Conservation (phyloP, 2,329 filamentous ascomycete genomes). For the Endocalyx cinctus region DNA sequence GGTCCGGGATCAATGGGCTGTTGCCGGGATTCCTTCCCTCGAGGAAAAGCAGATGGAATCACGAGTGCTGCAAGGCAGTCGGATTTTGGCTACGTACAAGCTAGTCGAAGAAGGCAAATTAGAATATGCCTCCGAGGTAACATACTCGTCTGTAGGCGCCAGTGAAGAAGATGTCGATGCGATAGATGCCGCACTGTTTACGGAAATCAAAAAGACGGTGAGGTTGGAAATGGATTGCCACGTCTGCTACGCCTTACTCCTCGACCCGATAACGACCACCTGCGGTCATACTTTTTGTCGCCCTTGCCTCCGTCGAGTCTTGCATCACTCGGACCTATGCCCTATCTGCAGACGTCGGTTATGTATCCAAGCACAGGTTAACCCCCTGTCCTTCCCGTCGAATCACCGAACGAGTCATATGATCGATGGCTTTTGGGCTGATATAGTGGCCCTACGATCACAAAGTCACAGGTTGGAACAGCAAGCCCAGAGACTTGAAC, state of each 20-base stretch:
- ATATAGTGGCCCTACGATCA: conserved; percentile 55
- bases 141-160: conserved; percentile 22
- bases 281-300: conserved; percentile 91
- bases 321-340: conserved; percentile 75
- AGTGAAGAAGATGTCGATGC: conserved; percentile 23
- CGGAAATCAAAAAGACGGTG: conserved; percentile 55
- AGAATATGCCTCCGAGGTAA: conserved; percentile 27
- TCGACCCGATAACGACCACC: conserved; percentile 76
- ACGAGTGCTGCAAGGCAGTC: conserved; percentile 47
- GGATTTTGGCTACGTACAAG: conserved; percentile 61
- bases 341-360: conserved; percentile 72
- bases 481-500: conserved; percentile 52
- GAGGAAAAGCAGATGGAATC: conserved; percentile 27
- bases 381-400: conserved; percentile 37
- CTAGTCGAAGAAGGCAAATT: conserved; percentile 44
- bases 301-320: conserved; percentile 67
- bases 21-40: conserved; percentile 37
- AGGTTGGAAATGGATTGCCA: conserved; percentile 79
- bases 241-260: conserved; percentile 76
- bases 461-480: conserved; percentile 55
- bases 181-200: conserved; percentile 47
- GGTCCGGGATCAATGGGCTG: conserved; percentile 33
- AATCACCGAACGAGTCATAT: conserved; percentile 63
- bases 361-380: conserved; percentile 40
- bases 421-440: conserved; percentile 64